phyloP scores from a whole-genome alignment of 2,329 filamentous ascomycete species.

The Huntiella bhutanensis region DNA sequence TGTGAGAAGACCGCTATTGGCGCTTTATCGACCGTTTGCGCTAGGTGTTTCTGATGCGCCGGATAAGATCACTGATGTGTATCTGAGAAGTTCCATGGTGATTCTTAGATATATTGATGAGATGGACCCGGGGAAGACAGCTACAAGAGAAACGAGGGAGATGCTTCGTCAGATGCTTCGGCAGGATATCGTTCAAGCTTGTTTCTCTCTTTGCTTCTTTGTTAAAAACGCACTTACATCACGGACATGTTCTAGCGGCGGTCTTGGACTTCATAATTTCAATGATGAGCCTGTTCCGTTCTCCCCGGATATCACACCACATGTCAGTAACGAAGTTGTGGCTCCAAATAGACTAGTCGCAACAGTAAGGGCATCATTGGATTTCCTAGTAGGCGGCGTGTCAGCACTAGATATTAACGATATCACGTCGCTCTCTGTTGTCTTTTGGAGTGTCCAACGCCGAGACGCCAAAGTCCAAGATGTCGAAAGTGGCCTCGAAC shows the following conservation, averaged over 20 bases:
- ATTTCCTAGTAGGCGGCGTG: conserved; percentile 26
- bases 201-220: conserved; percentile 36
- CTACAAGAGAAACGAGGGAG: conserved; percentile 29
- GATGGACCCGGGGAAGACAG: conserved; percentile 27
- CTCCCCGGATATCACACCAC: conserved; percentile 6
- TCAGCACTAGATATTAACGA: conserved; percentile 32
- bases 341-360: conserved; percentile 22
- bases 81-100: conserved; percentile 34
- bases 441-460: conserved; percentile 26
- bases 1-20: conserved; percentile 30
- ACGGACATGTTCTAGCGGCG: background rate
- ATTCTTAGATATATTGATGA: conserved; percentile 37
- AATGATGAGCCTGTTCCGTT: background rate
- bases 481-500: conserved; percentile 23
- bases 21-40: conserved; percentile 35
- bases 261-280: background rate
- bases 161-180: conserved; percentile 35
- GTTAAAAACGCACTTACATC: conserved; percentile 19
- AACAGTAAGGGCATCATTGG: conserved; percentile 29
- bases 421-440: conserved; percentile 28
- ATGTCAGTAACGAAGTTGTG: conserved; percentile 18
- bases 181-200: conserved; percentile 35
- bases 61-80: conserved; percentile 31
- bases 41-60: conserved; percentile 31
- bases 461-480: conserved; percentile 24